Evolutionary conservation across 305 asterid species (phyloP), one percentile per base, ranked within the genome.

Genomic region (Ilex paraguariensis): DNA sequence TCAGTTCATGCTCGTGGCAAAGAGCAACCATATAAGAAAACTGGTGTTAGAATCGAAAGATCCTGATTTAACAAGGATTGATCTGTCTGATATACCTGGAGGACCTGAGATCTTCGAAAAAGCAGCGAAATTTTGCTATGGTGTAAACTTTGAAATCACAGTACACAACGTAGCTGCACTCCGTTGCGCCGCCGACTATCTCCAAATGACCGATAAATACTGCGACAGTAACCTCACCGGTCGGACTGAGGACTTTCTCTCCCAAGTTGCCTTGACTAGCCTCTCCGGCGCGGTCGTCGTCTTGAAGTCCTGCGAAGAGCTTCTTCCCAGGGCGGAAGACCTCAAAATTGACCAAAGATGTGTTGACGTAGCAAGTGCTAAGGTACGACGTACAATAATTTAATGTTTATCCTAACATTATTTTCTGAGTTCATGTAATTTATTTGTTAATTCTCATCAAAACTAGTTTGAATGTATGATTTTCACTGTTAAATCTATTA

Each of bases 71-170:
- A 77, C 88, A 8, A 77, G 82, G 66, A 81, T 93, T 56, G 65
- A 84, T 57, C 84, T 93, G 10, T 84, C 97, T 0, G 86, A 74
- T 48, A 83, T 93, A 4, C 97, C 99, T 0, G 99, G 99, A 3
- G 99, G 97, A 6, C 86, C 97, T 12, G 92, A 87, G 59, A 84
- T 82, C 40, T 90, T 93, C 31, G 99, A 93, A 50, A 93, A 84
- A 60, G 84, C 97, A 6, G 97, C 99, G 0, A 93, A 87, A 52
- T 93, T 93, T 67, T 93, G 99, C 73, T 93, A 90, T 10, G 96
- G 95, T 4, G 95, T 90, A n/a, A 93, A 93, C 81, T 93, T 93
- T 60, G 97, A 93, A 81, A 93, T 90, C 78, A 93, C 96, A 1
- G 94, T 93, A 13, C 89, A 93, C 44, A 90, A 90, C 81, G 95